A percentile compares a stretch with the other conserved stretches of the same genome.
These are phyloP conservation scores for Solanum pimpinellifolium DNA, from an alignment of 257 asterid genomes.

Conservation along the genomic window DNA sequence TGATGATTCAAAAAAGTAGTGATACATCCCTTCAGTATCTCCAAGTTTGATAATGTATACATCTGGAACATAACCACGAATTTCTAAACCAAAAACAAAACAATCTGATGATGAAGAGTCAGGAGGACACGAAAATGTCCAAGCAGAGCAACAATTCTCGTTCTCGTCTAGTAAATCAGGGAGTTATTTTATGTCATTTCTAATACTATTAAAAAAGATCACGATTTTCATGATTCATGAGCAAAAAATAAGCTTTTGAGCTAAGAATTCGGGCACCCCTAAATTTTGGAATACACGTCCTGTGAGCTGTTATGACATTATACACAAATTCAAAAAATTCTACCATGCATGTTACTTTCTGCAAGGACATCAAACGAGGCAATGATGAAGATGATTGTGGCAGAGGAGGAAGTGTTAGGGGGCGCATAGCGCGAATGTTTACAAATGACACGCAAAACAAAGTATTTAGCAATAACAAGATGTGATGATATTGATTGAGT, in stretches of 20 bases:
- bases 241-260: not conserved
- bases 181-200: not conserved
- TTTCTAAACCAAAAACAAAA: not conserved
- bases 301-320: not conserved
- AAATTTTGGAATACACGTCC: not conserved
- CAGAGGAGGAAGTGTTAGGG: not conserved
- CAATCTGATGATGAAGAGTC: not conserved
- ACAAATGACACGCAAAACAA: too few relatives aligned
- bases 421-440: not conserved
- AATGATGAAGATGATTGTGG: not conserved
- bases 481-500: not conserved
- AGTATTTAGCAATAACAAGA: not conserved
- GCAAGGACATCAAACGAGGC: not conserved
- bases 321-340: not conserved
- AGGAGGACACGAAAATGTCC: too few relatives aligned
- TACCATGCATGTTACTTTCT: not conserved
- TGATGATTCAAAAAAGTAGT: fast-evolving
- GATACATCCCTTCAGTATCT: not conserved
- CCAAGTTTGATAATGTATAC: not conserved
- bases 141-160: not conserved
- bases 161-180: not conserved
- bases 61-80: too few relatives aligned
- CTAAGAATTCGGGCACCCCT: not conserved
- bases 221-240: not conserved
- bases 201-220: not conserved